Evolutionary conservation across 106 monocot genomes (phyloP).

Genomic region (Agapanthus africanus): DNA sequence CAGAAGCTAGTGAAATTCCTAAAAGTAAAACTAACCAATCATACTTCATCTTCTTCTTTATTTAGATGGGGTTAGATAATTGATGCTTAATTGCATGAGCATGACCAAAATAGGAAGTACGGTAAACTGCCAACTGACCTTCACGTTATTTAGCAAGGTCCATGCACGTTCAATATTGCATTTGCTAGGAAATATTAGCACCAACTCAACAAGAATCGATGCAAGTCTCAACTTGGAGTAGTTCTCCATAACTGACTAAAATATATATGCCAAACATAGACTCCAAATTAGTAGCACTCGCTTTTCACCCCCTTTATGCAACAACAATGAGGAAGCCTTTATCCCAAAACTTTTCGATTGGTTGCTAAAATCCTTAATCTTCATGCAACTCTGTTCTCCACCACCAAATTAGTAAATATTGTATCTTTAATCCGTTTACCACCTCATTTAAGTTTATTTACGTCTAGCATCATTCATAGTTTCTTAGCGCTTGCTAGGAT

Average conservation of each 20-base stretch:
- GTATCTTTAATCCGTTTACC: neutral
- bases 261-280: too few species aligned
- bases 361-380: neutral
- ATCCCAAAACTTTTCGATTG: neutral
- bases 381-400: neutral
- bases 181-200: neutral
- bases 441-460: neutral
- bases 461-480: too few species aligned
- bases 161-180: neutral
- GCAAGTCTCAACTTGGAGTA: neutral
- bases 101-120: neutral
- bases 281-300: neutral
- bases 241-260: neutral
- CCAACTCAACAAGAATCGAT: neutral
- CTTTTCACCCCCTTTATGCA: too few species aligned
- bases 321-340: neutral
- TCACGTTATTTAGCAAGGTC: neutral
- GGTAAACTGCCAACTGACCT: neutral
- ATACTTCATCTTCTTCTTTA: too few species aligned
- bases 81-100: neutral
- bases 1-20: too few species aligned
- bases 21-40: too few species aligned
- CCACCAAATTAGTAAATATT: neutral
- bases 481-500: too few species aligned
- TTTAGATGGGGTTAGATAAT: neutral